A percentile compares a stretch with the other conserved stretches of the same genome.
phyloP scores from a whole-genome alignment of 2,329 filamentous ascomycete genomes.

The Hirsutella rhossiliensis region DNA sequence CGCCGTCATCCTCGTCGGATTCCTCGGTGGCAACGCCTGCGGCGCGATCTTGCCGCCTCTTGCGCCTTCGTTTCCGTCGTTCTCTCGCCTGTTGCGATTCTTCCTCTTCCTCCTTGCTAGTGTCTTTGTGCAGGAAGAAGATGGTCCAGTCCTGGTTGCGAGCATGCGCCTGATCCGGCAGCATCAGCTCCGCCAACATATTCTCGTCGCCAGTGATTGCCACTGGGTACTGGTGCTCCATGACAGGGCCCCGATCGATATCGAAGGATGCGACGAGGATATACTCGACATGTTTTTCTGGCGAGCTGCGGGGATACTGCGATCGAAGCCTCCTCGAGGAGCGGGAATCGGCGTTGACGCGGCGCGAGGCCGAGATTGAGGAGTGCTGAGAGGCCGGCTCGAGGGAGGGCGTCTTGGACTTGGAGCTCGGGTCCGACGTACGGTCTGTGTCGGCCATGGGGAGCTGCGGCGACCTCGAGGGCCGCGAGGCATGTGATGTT shows the following conservation, averaged over 20 bases:
- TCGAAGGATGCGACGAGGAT: constrained; percentile 96
- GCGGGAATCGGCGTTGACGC: constrained; percentile 37
- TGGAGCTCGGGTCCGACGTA: constrained; percentile 46
- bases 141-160: constrained; percentile 98
- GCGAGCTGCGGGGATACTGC: constrained; percentile 61
- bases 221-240: constrained; percentile 96
- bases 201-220: constrained; percentile 95
- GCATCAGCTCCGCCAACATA: constrained; percentile 96
- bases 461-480: constrained; percentile 40
- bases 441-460: constrained; percentile 37
- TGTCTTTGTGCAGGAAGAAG: constrained; percentile 96
- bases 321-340: constrained; percentile 50
- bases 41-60: constrained; percentile 36
- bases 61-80: constrained; percentile 37
- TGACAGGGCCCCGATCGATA: constrained; percentile 88
- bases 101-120: constrained; percentile 70
- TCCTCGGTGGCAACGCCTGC: constrained; percentile 35
- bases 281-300: constrained; percentile 95
- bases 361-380: constrained; percentile 39
- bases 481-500: constrained; percentile 41
- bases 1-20: constrained; percentile 22
- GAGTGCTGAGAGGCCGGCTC: constrained; percentile 51
- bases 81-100: constrained; percentile 49
- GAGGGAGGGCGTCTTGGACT: constrained; percentile 47
- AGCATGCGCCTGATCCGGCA: constrained; percentile 92